These are phyloP conservation scores for Ambispora gerdemannii DNA, from an alignment of 192 early-diverging fungal genomes.

Conservation along the genomic window DNA sequence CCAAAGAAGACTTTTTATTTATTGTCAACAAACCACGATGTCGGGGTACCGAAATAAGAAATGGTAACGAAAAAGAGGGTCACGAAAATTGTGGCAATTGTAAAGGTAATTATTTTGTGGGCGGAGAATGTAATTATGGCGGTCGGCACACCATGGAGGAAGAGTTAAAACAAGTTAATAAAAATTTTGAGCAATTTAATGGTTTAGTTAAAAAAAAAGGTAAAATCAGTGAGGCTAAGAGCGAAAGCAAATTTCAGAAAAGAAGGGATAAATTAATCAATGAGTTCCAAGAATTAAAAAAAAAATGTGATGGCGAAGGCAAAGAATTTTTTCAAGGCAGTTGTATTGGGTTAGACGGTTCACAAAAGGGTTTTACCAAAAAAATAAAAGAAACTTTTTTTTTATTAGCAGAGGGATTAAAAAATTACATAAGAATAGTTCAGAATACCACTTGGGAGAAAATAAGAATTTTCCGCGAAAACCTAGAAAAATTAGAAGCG, in stretches of 20 bases:
- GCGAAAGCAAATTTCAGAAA: not conserved
- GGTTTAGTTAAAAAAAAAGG: not conserved
- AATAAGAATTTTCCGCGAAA: not conserved
- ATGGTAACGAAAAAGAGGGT: not conserved
- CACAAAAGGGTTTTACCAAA: not conserved
- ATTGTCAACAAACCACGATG: not conserved
- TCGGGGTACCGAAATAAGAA: not conserved
- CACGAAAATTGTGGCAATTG: conserved; percentile 1
- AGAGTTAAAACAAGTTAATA: not conserved
- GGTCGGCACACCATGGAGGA: not conserved
- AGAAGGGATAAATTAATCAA: not conserved
- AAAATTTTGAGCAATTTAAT: not conserved
- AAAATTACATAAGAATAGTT: not conserved
- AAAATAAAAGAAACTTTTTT: not conserved
- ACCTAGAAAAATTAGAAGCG: not conserved
- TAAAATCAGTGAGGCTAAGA: not conserved
- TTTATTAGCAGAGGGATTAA: not conserved
- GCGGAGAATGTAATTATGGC: conserved; percentile 17
- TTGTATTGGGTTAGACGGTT: conserved; percentile 8
- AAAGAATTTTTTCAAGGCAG: not conserved
- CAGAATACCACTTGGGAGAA: conserved; percentile 10
- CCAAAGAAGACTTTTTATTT: not conserved
- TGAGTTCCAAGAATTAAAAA: not conserved
- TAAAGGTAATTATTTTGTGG: conserved; percentile 17
- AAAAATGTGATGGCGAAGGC: conserved; percentile 4